Percentiles rank a stretch among this genome's conserved stretches.
Conservation (phyloP, 2,329 filamentous ascomycete genomes). For the Hypoxylon sp. region DNA sequence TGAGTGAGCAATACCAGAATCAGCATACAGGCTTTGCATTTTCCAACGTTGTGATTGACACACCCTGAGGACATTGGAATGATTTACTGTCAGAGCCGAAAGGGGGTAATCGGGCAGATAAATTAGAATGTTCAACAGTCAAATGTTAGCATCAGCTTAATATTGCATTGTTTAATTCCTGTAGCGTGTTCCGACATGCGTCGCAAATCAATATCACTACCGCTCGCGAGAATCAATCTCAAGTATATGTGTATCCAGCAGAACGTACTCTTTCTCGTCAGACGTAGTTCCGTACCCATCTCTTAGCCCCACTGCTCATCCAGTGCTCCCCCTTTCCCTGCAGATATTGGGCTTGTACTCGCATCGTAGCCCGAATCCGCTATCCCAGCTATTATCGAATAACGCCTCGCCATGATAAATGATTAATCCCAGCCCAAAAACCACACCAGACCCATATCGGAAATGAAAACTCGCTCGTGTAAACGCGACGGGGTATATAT, state of each 20-base stretch:
- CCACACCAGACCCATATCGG: background rate
- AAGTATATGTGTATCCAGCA: slow-evolving; percentile 1
- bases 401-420: slow-evolving; percentile 13
- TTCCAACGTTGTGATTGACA: background rate
- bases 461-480: slow-evolving; percentile 21
- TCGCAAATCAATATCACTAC: background rate
- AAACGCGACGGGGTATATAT: slow-evolving; percentile 21
- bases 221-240: slow-evolving; percentile 35
- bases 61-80: too few species aligned
- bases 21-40: background rate
- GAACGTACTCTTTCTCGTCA: background rate
- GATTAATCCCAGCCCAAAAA: slow-evolving; percentile 3
- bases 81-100: background rate
- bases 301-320: background rate
- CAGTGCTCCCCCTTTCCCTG: background rate
- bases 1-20: background rate
- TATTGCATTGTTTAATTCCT: slow-evolving; percentile 4
- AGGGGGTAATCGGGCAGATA: background rate
- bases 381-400: background rate
- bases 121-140: background rate
- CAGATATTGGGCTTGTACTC: background rate
- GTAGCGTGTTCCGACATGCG: slow-evolving; percentile 6
- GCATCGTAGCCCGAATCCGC: background rate
- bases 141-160: background rate
- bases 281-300: background rate